These are phyloP conservation scores for Tetrapisispora taiwanensis DNA, from an alignment of 805 yeast species.

Conservation along the genomic window DNA sequence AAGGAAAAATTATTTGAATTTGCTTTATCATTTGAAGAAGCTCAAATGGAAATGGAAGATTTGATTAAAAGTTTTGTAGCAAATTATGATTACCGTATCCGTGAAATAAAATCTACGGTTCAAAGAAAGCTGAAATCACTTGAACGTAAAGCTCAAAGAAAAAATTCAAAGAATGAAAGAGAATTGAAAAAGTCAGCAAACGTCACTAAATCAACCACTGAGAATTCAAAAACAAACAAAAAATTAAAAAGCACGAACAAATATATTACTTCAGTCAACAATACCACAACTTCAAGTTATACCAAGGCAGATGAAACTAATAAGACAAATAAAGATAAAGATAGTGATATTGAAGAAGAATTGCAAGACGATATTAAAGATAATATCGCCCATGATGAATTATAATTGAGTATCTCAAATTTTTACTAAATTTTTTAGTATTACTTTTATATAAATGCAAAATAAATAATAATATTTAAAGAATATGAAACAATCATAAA, in stretches of 20 bases:
- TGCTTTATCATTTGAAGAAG: conserved; percentile 20
- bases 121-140: conserved; percentile 18
- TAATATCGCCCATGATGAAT: not conserved
- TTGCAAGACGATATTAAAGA: too few species aligned
- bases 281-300: not conserved
- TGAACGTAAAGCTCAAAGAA: conserved; percentile 21
- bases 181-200: not conserved
- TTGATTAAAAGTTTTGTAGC: conserved; percentile 12
- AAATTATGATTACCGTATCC: conserved; percentile 24
- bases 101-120: conserved; percentile 21
- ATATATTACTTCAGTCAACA: too few species aligned
- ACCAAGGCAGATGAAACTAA: not conserved
- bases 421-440: too few species aligned
- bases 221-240: not conserved
- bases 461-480: too few species aligned
- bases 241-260: too few species aligned
- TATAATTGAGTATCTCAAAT: too few species aligned
- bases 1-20: conserved; percentile 28
- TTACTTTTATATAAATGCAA: too few species aligned
- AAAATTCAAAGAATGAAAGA: conserved; percentile 6
- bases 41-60: conserved; percentile 10
- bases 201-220: not conserved
- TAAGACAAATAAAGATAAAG: not conserved
- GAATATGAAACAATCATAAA: too few species aligned
- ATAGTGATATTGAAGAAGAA: too few species aligned